Conservation (phyloP, 2,329 filamentous ascomycete genomes). For the Cladophialophora immunda region DNA sequence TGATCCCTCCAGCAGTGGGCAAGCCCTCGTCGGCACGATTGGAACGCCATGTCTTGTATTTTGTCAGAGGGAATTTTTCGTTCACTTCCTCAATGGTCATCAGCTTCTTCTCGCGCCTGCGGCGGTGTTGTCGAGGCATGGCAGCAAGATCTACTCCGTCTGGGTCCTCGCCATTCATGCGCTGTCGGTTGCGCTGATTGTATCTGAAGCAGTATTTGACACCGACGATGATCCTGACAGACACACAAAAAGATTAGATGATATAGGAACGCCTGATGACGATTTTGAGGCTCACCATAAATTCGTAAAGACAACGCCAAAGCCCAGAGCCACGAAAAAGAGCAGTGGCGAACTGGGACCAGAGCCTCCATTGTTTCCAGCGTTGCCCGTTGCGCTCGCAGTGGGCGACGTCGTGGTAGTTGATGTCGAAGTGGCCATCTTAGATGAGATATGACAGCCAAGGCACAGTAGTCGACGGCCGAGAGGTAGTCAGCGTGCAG, state of each 20-base stretch:
- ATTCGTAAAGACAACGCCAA: conserved; percentile 98
- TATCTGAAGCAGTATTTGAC: conserved; percentile 99
- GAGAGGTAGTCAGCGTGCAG: conserved; percentile 19
- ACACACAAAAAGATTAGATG: conserved; percentile 1
- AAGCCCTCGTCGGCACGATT: conserved; percentile 83
- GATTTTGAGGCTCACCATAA: conserved; percentile 77
- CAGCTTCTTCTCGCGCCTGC: conserved; percentile 94
- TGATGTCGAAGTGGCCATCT: conserved; percentile 32
- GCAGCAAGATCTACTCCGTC: conserved; percentile 88
- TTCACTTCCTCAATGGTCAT: conserved; percentile 99
- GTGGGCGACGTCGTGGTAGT: conserved; percentile 36
- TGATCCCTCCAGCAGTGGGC: conserved; percentile 81
- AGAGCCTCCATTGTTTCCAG: conserved; percentile 49
- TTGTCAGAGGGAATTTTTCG: conserved; percentile 91
- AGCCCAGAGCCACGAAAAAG: conserved; percentile 95
- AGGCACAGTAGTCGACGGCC: background rate
- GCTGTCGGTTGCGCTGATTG: conserved; percentile 87
- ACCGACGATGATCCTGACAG: conserved; percentile 92
- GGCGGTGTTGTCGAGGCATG: conserved; percentile 84
- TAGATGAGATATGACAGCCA: conserved; percentile 25
- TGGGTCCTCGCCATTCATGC: conserved; percentile 79
- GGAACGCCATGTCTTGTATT: conserved; percentile 95
- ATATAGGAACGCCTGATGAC: background rate
- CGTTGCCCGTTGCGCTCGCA: conserved; percentile 36
- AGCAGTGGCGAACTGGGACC: conserved; percentile 75